phyloP scores from a whole-genome alignment of 202 grass and related monocot species.

The Saccharum hybrid region DNA sequence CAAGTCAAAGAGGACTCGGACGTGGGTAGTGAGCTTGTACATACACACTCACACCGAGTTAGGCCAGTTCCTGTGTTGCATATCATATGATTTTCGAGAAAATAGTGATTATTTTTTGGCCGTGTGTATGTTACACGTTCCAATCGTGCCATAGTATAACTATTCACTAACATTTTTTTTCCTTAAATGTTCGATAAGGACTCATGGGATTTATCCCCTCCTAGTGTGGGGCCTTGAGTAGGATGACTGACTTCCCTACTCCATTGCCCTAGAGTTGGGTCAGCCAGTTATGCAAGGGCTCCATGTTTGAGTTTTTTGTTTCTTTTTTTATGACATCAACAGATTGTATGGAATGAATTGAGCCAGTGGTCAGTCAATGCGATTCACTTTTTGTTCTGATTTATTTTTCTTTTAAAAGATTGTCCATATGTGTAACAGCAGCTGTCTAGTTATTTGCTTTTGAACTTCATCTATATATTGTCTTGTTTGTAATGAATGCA shows the following conservation, averaged over 20 bases:
- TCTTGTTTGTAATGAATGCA: conserved; percentile 36
- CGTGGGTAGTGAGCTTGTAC: background rate
- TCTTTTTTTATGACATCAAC: background rate
- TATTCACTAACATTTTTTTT: conserved; percentile 26
- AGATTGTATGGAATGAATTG: conserved; percentile 2
- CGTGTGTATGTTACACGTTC: conserved; percentile 4
- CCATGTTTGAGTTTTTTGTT: background rate
- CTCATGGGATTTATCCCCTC: background rate
- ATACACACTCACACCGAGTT: background rate
- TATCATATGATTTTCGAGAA: background rate
- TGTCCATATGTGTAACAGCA: background rate
- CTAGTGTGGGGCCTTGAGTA: background rate
- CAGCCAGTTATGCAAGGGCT: conserved; percentile 4
- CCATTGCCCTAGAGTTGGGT: background rate
- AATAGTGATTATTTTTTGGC: background rate
- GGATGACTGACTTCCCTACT: background rate
- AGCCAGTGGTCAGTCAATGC: background rate
- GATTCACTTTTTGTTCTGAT: background rate
- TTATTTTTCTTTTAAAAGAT: background rate
- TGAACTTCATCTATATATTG: conserved; percentile 13
- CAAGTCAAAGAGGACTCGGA: background rate
- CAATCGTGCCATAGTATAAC: background rate
- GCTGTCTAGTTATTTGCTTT: conserved; percentile 34
- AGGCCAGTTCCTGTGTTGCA: background rate
- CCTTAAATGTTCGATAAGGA: background rate